Evolutionary conservation across 352 stramenopile genomes (phyloP).

Genomic region (Pythium chondricola): DNA sequence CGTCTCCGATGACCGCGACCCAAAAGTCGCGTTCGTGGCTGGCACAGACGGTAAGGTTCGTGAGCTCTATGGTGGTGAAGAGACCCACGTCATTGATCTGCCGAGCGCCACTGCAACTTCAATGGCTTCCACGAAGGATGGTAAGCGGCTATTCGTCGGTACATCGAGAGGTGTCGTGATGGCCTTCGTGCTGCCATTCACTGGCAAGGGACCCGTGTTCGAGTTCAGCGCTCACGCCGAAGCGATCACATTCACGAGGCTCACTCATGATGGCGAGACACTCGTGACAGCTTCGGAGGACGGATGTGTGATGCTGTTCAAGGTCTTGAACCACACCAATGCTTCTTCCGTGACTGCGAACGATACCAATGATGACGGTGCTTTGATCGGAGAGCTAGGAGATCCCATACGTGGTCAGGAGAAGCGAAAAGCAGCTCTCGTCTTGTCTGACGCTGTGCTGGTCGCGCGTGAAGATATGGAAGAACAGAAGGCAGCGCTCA

Average conservation of each 20-base stretch:
- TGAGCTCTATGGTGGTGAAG: conserved; percentile 54
- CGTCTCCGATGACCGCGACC: conserved; percentile 42
- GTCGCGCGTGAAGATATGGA: conserved; percentile 77
- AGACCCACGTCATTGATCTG: conserved; percentile 45
- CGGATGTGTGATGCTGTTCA: conserved; percentile 54
- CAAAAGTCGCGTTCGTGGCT: conserved; percentile 40
- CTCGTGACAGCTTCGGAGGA: conserved; percentile 60
- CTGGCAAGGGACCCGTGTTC: conserved; percentile 18
- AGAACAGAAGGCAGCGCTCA: conserved; percentile 38
- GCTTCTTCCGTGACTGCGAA: background rate
- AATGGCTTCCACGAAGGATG: conserved; percentile 55
- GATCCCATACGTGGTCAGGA: too few relatives aligned
- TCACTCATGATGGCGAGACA: conserved; percentile 68
- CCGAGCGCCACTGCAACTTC: conserved; percentile 34
- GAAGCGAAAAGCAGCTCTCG: conserved; percentile 20
- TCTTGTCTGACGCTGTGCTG: conserved; percentile 60
- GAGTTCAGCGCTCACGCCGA: conserved; percentile 60
- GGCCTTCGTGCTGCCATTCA: conserved; percentile 57
- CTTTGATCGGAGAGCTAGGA: too few relatives aligned
- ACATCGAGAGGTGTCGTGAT: conserved; percentile 58
- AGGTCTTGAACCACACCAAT: conserved; percentile 21
- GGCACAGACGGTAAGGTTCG: conserved; percentile 67
- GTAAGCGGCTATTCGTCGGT: conserved; percentile 57
- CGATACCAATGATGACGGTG: too few relatives aligned
- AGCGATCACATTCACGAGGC: conserved; percentile 49